Percentiles rank a stretch among this genome's conserved stretches.
phyloP scores from a whole-genome alignment of 2,329 filamentous ascomycete genomes.

The Cladophialophora exuberans region DNA sequence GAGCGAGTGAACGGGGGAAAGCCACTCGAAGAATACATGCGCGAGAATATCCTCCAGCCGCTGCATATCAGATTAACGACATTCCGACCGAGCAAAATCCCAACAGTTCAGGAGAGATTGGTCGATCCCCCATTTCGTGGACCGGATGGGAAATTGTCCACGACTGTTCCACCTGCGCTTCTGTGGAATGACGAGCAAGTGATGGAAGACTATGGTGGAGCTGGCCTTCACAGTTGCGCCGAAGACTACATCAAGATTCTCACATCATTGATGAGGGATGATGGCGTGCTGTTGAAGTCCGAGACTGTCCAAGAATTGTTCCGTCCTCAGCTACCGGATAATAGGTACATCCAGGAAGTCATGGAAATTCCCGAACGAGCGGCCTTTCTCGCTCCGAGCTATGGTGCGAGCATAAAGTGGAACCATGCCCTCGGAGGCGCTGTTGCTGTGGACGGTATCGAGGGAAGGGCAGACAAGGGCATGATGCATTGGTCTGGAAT shows the following conservation, averaged over 20 bases:
- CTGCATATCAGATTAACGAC: slow-evolving; percentile 54
- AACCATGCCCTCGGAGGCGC: neutral
- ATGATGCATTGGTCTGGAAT: slow-evolving; percentile 30
- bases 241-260: slow-evolving; percentile 31
- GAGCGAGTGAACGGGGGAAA: slow-evolving; percentile 44
- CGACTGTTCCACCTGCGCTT: too few species aligned
- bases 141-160: too few species aligned
- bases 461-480: neutral
- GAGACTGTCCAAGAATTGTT: slow-evolving; percentile 63
- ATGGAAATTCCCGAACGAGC: neutral
- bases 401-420: neutral
- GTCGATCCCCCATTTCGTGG: too few species aligned
- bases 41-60: slow-evolving; percentile 49
- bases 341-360: neutral
- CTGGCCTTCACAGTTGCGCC: slow-evolving; percentile 30
- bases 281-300: slow-evolving; percentile 51
- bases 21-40: slow-evolving; percentile 49
- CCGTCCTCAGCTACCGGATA: slow-evolving; percentile 5
- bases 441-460: slow-evolving; percentile 8
- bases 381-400: neutral
- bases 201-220: too few species aligned
- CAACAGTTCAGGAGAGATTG: too few species aligned
- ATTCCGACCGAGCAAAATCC: slow-evolving; percentile 48
- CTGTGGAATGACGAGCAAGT: too few species aligned
- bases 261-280: slow-evolving; percentile 21